Evolutionary conservation across 208 protist genomes (phyloP).

Genomic region (Vickermania ingenoplastis): DNA sequence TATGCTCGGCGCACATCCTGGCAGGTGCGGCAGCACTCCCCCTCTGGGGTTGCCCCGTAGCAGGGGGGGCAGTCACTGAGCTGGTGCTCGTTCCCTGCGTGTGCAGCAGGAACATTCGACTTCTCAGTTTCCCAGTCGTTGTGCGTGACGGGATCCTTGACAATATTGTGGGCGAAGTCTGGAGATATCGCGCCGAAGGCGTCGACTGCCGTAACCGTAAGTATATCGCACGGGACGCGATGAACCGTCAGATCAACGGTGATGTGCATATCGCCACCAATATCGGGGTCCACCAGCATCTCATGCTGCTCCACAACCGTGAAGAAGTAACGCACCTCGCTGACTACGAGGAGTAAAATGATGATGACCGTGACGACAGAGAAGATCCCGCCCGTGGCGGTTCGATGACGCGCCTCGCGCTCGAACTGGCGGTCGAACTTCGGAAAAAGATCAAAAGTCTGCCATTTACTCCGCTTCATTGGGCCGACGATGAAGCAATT

Average conservation of each 20-base stretch:
- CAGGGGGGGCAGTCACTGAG: slow-evolving; percentile 56
- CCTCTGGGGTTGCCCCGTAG: slow-evolving; percentile 47
- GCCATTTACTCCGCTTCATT: slow-evolving; percentile 21
- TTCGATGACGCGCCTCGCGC: slow-evolving; percentile 56
- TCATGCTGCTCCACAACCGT: slow-evolving; percentile 46
- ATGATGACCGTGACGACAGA: slow-evolving; percentile 40
- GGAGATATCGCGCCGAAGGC: slow-evolving; percentile 41
- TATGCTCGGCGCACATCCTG: slow-evolving; percentile 69
- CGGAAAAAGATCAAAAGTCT: slow-evolving; percentile 76
- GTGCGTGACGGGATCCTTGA: slow-evolving; percentile 34
- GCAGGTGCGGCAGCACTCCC: slow-evolving; percentile 78
- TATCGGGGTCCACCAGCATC: slow-evolving; percentile 61
- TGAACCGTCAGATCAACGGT: slow-evolving; percentile 68
- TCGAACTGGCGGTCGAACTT: slow-evolving; percentile 86
- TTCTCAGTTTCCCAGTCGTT: too few species aligned
- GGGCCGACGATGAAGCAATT: not conserved
- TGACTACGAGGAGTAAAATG: slow-evolving; percentile 45
- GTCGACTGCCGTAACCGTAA: slow-evolving; percentile 68
- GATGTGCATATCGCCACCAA: slow-evolving; percentile 54
- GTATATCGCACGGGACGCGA: slow-evolving; percentile 63
- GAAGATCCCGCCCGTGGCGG: slow-evolving; percentile 31
- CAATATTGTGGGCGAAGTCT: slow-evolving; percentile 18
- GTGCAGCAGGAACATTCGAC: too few species aligned
- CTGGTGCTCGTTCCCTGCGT: not conserved
- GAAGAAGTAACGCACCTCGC: slow-evolving; percentile 61